Base-by-base conservation (phyloP, 805 yeast genomes). In the Danielia reshetovae region DNA sequence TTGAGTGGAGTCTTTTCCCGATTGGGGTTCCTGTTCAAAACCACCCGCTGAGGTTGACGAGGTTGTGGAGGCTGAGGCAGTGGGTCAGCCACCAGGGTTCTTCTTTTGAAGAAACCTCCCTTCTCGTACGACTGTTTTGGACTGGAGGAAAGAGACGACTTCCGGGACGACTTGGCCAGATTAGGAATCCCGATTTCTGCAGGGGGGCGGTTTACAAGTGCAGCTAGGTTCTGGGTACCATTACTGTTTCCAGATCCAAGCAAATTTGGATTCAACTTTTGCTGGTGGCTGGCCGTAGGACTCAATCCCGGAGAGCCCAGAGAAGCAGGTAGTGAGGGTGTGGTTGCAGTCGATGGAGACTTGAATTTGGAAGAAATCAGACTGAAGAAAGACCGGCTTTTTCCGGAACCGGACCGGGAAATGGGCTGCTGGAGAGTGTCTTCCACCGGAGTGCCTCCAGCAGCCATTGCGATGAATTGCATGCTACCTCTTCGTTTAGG, bases 1-100 rank as follows among this genome's bases (percentile, higher is more conserved):
- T 52, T 54, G 1, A 65, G 44, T 5, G 68, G 70, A 14, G 59
- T 36, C n/a, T 54, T 43, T 18, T 56, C 52, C 38, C 65, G 55
- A 38, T 60, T 59, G 8, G 69, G 66, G 48, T 74, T 74, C 44
- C 62, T 69, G 46, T 72, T 75, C 41, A 70, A 51, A 4, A 69
- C 57, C 14, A 68, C 58, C 26, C 76, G 51, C 12, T 9, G 38
- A n/a, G n/a, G n/a, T n/a, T n/a, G n/a, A n/a, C n/a, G n/a, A n/a
- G n/a, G n/a, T n/a, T n/a, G n/a, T n/a, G n/a, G n/a, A n/a, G n/a
- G n/a, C 16, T 19, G 37, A 12, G 21, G 37, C n/a, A 24, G 38
- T 18, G 26, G 15, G 8, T 21, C 16, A 0, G 40, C 27, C 14
- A 34, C 38, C 39, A 43, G 46, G 6, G 48, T 28, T 26, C 48